These are phyloP conservation scores for Knufia fluminis DNA, from an alignment of 2,329 filamentous ascomycete genomes.

Conservation along the genomic window DNA sequence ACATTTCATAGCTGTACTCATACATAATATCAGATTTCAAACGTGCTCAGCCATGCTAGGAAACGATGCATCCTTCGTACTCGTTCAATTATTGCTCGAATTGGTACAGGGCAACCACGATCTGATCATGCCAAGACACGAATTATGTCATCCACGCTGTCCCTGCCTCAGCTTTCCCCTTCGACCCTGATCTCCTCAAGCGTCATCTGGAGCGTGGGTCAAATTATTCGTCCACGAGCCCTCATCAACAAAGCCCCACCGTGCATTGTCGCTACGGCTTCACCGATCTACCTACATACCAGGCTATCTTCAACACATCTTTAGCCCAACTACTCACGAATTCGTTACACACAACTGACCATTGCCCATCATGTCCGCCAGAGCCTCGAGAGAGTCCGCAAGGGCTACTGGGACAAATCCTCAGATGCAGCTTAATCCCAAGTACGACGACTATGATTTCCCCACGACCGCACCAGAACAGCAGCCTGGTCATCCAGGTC, in stretches of 20 bases:
- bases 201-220: neutral
- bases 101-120: too few relatives aligned
- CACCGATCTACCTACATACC: neutral
- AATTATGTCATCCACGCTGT: neutral
- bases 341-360: too few relatives aligned
- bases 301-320: neutral
- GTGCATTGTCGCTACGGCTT: neutral
- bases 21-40: neutral
- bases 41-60: neutral
- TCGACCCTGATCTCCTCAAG: neutral
- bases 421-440: conserved; percentile 58
- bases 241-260: conserved; percentile 2
- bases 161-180: too few relatives aligned
- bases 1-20: conserved; percentile 8
- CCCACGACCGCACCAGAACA: conserved; percentile 65
- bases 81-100: too few relatives aligned
- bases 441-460: conserved; percentile 95
- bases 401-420: conserved; percentile 25
- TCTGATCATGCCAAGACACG: neutral
- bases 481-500: conserved; percentile 73
- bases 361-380: conserved; percentile 15
- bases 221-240: neutral
- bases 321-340: too few relatives aligned
- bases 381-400: conserved; percentile 13
- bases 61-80: neutral